These are phyloP conservation scores for Neopestalotiopsis sp. DNA, from an alignment of 2,329 filamentous ascomycete genomes.

Conservation along the genomic window DNA sequence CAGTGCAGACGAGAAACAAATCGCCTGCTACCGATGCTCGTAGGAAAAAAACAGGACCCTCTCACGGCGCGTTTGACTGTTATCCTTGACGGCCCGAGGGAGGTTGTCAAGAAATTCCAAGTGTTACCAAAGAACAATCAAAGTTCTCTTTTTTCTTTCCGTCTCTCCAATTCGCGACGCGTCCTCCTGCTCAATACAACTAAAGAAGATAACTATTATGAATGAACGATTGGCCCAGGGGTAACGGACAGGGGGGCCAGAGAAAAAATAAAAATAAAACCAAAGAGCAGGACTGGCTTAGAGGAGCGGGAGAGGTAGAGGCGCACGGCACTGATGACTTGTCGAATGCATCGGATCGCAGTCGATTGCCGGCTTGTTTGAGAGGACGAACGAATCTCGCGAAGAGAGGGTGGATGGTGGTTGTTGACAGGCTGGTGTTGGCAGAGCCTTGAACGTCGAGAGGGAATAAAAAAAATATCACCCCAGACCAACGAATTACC, in stretches of 20 bases:
- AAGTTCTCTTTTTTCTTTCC: slow-evolving; percentile 17
- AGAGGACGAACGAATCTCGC: slow-evolving; percentile 1
- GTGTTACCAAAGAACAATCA: slow-evolving; percentile 24
- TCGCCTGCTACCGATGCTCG: slow-evolving; percentile 67
- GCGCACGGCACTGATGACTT: slow-evolving; percentile 19
- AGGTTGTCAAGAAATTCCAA: slow-evolving; percentile 20
- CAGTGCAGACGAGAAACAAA: slow-evolving; percentile 64
- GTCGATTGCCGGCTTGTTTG: slow-evolving; percentile 15
- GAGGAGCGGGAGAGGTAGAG: slow-evolving; percentile 19
- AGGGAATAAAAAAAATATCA: slow-evolving; percentile 4
- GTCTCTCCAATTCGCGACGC: slow-evolving; percentile 12
- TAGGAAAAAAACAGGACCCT: slow-evolving; percentile 24
- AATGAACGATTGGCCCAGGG: slow-evolving; percentile 10
- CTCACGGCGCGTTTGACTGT: slow-evolving; percentile 23
- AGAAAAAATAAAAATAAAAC: neutral
- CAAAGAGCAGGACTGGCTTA: slow-evolving; percentile 14
- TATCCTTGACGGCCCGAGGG: slow-evolving; percentile 9
- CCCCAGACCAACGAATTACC: neutral
- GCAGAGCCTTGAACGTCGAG: slow-evolving; percentile 5
- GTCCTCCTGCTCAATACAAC: slow-evolving; percentile 6
- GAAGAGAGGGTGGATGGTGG: neutral
- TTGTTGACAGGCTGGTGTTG: slow-evolving; percentile 4
- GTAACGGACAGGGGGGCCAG: slow-evolving; percentile 1
- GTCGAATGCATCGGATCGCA: slow-evolving; percentile 25
- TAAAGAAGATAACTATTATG: slow-evolving; percentile 11